These are phyloP conservation scores for Lasiosphaeria miniovina DNA, from an alignment of 495 filamentous ascomycete species.

Conservation along the genomic window DNA sequence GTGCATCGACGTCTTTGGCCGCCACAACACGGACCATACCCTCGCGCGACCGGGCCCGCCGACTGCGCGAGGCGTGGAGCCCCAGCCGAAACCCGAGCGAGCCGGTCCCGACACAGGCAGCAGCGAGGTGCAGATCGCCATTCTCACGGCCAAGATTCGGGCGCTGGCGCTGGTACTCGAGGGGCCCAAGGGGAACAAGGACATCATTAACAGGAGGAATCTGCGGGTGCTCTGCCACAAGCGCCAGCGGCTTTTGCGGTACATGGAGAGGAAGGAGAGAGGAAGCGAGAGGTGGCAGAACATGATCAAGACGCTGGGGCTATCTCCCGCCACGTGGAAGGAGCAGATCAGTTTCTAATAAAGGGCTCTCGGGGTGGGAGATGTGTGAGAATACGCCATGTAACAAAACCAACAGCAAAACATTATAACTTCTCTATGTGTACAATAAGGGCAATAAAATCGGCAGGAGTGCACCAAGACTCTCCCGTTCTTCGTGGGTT, in stretches of 20 bases:
- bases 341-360: constrained; percentile 74
- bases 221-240: constrained; percentile 80
- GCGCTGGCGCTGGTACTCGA: constrained; percentile 65
- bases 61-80: constrained; percentile 36
- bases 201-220: constrained; percentile 94
- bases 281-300: constrained; percentile 86
- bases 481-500: neutral
- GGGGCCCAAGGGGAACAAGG: constrained; percentile 53
- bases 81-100: constrained; percentile 56
- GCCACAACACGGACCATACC: constrained; percentile 77
- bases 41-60: constrained; percentile 53
- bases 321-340: constrained; percentile 84
- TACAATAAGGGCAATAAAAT: constrained; percentile 32
- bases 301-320: constrained; percentile 73
- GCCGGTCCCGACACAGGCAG: constrained; percentile 89
- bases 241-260: constrained; percentile 80
- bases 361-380: neutral
- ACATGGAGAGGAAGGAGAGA: constrained; percentile 83
- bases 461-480: constrained; percentile 15
- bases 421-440: constrained; percentile 35
- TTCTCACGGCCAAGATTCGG: constrained; percentile 90
- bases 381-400: constrained; percentile 8
- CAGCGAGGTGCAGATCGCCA: constrained; percentile 94
- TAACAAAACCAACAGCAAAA: constrained; percentile 12
- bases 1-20: constrained; percentile 83